Percentiles rank a stretch among this genome's conserved stretches.
Conservation (phyloP, 805 yeast species). For the Phaffomyces opuntiae region DNA sequence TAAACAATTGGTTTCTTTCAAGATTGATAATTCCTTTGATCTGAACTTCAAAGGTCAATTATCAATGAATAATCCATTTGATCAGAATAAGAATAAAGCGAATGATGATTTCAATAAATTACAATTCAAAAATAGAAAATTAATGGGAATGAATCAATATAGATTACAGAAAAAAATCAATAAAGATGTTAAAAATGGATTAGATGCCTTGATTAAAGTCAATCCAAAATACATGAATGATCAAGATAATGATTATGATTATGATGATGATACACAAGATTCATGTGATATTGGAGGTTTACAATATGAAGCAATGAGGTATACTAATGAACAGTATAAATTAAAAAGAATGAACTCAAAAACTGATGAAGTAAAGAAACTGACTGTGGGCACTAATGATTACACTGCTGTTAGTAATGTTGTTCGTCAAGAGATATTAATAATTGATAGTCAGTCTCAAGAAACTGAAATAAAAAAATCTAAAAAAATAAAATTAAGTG, state of each 20-base stretch:
- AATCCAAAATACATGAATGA: conserved; percentile 3
- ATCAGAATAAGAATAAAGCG: background rate
- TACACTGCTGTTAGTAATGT: background rate
- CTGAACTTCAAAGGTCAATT: conserved; percentile 1
- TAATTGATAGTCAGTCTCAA: background rate
- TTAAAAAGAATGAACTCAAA: background rate
- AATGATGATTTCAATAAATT: background rate
- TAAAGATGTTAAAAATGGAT: conserved; percentile 6
- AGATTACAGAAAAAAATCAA: background rate
- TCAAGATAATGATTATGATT: conserved; percentile 11
- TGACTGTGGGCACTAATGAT: too few relatives aligned
- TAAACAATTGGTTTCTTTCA: too few relatives aligned
- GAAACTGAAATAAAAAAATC: background rate
- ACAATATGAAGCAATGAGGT: background rate
- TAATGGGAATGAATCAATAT: conserved; percentile 6
- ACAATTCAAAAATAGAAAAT: background rate
- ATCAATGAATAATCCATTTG: conserved; percentile 1
- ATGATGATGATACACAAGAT: conserved; percentile 14
- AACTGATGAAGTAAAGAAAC: background rate
- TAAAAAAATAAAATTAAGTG: too few relatives aligned
- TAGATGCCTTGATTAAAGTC: conserved; percentile 7
- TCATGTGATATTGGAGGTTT: background rate
- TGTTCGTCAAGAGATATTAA: background rate
- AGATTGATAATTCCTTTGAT: background rate
- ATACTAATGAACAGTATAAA: background rate